These are phyloP conservation scores for Plenodomus tracheiphilus DNA, from an alignment of 2,329 filamentous ascomycete species.

Conservation along the genomic window DNA sequence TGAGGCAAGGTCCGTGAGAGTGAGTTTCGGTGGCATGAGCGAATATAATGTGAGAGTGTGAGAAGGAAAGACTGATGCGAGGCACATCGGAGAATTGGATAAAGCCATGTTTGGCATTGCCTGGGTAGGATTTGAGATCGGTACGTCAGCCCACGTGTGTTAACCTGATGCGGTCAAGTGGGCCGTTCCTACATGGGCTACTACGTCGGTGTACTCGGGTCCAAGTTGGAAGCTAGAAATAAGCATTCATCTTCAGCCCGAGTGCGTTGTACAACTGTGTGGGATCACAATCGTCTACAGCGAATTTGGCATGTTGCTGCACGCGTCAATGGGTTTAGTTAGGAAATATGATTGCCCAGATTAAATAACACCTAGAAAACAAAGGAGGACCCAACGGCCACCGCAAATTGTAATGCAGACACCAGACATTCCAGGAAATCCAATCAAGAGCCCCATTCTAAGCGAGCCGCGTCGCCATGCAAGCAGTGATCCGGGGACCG, in stretches of 20 bases:
- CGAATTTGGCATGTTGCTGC: not conserved
- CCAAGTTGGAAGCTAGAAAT: not conserved
- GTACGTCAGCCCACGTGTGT: slow-evolving; percentile 11
- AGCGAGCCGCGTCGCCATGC: slow-evolving; percentile 28
- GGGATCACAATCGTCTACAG: not conserved
- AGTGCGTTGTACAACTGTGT: not conserved
- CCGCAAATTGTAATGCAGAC: slow-evolving; percentile 32
- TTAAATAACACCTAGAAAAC: slow-evolving; percentile 32
- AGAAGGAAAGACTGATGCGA: not conserved
- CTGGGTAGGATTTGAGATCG: slow-evolving; percentile 11
- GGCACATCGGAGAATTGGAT: not conserved
- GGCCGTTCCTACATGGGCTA: not conserved
- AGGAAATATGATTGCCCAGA: slow-evolving; percentile 28
- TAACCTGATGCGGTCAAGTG: slow-evolving; percentile 2
- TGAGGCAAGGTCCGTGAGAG: not conserved
- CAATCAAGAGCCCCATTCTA: slow-evolving; percentile 36
- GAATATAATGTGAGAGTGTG: no score
- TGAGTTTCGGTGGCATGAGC: not conserved
- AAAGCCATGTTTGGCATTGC: slow-evolving; percentile 13
- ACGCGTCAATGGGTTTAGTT: slow-evolving; percentile 2
- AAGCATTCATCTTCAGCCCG: not conserved
- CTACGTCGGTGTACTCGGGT: not conserved
- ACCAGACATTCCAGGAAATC: slow-evolving; percentile 33
- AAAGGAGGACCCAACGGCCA: slow-evolving; percentile 27
- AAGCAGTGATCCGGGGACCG: slow-evolving; percentile 19